Conservation (phyloP, 768 basidiomycete species). For the Leucogyrophana mollusca region DNA sequence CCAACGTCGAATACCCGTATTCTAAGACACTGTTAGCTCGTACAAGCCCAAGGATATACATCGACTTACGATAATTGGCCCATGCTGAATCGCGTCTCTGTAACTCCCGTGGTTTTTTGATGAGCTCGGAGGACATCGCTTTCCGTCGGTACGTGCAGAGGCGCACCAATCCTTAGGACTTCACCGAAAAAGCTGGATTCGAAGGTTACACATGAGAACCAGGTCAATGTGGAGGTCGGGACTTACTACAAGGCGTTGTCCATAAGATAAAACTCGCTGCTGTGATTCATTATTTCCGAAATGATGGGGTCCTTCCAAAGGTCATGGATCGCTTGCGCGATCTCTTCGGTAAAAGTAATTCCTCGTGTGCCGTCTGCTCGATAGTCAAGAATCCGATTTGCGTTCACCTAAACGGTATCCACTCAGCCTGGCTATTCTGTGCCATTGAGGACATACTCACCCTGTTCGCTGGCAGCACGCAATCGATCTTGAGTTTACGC, state of each 20-base stretch:
- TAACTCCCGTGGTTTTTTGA: constrained; percentile 97
- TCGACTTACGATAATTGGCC: constrained; percentile 84
- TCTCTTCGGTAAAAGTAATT: constrained; percentile 56
- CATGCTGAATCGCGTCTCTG: constrained; percentile 94
- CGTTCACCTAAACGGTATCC: not conserved
- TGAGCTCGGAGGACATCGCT: constrained; percentile 93
- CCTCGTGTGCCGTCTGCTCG: constrained; percentile 30
- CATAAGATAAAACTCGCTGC: constrained; percentile 95
- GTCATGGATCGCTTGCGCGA: constrained; percentile 73
- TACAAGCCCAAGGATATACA: not conserved
- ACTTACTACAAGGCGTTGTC: constrained; percentile 92
- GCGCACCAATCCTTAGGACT: too few species aligned
- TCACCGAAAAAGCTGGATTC: not conserved
- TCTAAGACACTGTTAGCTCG: too few species aligned
- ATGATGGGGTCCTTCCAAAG: constrained; percentile 84
- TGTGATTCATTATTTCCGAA: constrained; percentile 75
- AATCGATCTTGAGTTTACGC: constrained; percentile 73
- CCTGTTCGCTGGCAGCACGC: constrained; percentile 59
- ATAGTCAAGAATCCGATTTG: too few species aligned
- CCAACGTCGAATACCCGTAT: constrained; percentile 91
- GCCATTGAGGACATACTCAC: constrained; percentile 29
- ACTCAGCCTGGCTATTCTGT: too few species aligned
- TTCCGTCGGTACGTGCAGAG: constrained; percentile 84
- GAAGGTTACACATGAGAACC: constrained; percentile 70
- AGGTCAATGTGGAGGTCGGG: constrained; percentile 70